phyloP scores from a whole-genome alignment of 306 rosid species.

The Prinsepia uniflora region DNA sequence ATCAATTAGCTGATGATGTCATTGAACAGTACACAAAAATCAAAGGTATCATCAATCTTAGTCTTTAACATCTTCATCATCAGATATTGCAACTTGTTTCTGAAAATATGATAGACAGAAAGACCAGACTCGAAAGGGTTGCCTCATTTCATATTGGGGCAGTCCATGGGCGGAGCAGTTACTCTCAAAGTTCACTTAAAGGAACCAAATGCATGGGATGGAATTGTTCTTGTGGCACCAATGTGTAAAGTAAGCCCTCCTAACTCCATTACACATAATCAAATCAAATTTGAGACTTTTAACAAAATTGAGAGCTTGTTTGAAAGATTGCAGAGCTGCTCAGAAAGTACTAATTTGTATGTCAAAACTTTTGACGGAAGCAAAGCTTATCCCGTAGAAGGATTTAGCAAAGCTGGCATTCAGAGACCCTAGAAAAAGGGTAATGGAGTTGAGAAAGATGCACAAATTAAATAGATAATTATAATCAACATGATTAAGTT shows the following conservation, averaged over 20 bases:
- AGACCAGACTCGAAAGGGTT: slow-evolving; percentile 66
- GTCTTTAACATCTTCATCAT: background rate
- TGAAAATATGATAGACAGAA: slow-evolving; percentile 31
- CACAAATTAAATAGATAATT: no score
- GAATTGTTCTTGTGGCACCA: slow-evolving; percentile 83
- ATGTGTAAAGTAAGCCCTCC: slow-evolving; percentile 80
- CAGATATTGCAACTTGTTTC: background rate
- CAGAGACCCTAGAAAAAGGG: slow-evolving; percentile 69
- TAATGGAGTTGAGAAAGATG: no score
- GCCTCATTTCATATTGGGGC: slow-evolving; percentile 71
- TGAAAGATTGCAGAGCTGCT: slow-evolving; percentile 76
- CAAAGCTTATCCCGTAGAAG: slow-evolving; percentile 65
- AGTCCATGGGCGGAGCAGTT: slow-evolving; percentile 96
- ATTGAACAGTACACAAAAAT: slow-evolving; percentile 63
- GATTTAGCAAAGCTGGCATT: slow-evolving; percentile 62
- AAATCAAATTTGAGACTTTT: background rate
- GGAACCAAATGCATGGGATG: slow-evolving; percentile 77
- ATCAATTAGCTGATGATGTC: slow-evolving; percentile 60
- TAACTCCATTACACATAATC: background rate
- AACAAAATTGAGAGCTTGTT: no score
- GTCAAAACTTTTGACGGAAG: slow-evolving; percentile 68
- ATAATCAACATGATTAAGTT: no score
- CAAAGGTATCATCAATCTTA: slow-evolving; percentile 38
- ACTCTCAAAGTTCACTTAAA: slow-evolving; percentile 79
- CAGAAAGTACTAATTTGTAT: slow-evolving; percentile 47